These are phyloP conservation scores for Neospora caninum DNA, from an alignment of 169 alveolate genomes.

Conservation along the genomic window DNA sequence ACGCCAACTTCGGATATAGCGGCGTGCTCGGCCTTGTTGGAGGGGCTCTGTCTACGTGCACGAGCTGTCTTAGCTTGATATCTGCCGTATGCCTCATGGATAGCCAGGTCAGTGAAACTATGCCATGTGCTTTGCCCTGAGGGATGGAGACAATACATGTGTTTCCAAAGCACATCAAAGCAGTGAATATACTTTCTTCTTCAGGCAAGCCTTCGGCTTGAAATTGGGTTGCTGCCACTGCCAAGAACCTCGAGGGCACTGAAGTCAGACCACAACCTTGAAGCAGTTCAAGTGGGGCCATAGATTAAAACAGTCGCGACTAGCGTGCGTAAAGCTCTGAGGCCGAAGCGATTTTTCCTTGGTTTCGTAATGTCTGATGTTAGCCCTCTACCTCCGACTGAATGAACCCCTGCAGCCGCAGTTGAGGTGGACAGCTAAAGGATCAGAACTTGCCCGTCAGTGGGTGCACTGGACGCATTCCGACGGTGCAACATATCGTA, in stretches of 20 bases:
- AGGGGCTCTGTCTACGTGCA: neutral
- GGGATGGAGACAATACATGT: neutral
- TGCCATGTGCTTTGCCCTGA: neutral
- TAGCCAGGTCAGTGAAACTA: neutral
- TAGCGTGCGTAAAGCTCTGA: no score
- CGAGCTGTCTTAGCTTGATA: neutral
- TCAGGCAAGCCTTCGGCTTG: neutral
- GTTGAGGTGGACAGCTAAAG: no score
- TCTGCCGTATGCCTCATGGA: neutral
- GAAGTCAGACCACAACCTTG: no score
- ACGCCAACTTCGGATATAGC: constrained; percentile 7
- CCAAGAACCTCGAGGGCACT: neutral
- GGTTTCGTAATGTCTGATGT: no score
- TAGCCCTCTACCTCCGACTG: no score
- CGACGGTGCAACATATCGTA: no score
- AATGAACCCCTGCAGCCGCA: no score
- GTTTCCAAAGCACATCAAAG: neutral
- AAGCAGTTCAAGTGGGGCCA: no score
- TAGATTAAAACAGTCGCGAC: no score
- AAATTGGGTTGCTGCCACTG: neutral
- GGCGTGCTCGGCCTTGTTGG: constrained; percentile 19
- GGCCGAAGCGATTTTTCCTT: no score
- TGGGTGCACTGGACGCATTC: no score
- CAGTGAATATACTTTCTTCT: neutral
- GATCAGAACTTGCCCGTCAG: no score